phyloP scores from a whole-genome alignment of 78 protist species.

The Salpingoeca rosetta region DNA sequence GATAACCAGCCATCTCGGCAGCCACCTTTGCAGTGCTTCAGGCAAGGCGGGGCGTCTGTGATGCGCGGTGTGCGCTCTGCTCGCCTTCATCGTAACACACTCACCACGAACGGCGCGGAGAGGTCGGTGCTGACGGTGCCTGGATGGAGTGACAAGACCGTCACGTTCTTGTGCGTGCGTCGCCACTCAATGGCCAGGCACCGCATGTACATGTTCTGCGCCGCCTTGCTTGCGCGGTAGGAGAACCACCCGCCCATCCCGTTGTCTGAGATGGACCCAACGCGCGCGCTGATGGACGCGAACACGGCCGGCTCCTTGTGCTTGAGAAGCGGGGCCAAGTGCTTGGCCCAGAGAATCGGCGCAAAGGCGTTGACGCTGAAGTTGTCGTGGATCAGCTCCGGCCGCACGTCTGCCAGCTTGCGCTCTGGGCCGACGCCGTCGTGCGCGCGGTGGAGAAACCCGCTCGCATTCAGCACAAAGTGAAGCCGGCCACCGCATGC shows the following conservation, averaged over 20 bases:
- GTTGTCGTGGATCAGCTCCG: neutral
- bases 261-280: conserved; percentile 10
- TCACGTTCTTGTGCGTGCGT: neutral
- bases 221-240: conserved; percentile 15
- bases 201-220: neutral
- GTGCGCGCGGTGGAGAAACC: neutral
- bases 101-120: conserved; percentile 1
- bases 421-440: neutral
- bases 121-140: conserved; percentile 8
- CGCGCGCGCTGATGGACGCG: conserved; percentile 6
- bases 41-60: no score
- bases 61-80: neutral
- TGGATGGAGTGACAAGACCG: conserved; percentile 11
- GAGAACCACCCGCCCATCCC: conserved; percentile 14
- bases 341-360: neutral
- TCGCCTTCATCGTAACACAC: neutral
- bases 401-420: neutral
- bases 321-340: neutral
- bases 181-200: neutral
- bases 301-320: neutral
- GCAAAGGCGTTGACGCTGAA: neutral
- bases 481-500: neutral
- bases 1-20: no score
- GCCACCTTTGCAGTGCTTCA: no score
- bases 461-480: neutral